Conservation (phyloP, 176 grass and related monocot species). For the Oryza coarctata region DNA sequence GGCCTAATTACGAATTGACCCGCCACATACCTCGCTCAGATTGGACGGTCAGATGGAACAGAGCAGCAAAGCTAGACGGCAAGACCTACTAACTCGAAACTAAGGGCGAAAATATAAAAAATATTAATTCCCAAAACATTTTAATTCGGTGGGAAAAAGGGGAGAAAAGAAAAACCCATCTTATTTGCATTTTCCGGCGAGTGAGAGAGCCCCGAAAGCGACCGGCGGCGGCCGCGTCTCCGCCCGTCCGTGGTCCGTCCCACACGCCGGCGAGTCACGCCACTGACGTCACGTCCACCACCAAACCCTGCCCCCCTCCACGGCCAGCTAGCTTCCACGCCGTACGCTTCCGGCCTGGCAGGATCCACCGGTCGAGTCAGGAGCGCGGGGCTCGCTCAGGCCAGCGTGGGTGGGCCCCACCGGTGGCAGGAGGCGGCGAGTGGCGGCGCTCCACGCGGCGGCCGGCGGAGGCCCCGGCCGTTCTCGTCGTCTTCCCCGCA, state of each 20-base stretch:
- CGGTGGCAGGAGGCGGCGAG: neutral
- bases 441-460: conserved; percentile 22
- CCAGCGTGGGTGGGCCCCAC: neutral
- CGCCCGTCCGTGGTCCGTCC: no score
- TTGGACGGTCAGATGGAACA: neutral
- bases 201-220: neutral
- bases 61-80: neutral
- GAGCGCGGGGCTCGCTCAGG: no score
- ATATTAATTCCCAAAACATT: neutral
- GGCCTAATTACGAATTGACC: conserved; percentile 1
- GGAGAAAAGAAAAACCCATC: neutral
- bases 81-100: neutral
- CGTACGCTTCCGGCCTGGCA: neutral
- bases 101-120: no score
- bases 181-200: neutral
- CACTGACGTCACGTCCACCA: neutral
- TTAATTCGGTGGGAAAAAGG: neutral
- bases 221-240: neutral
- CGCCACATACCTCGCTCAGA: neutral
- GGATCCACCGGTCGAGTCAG: neutral
- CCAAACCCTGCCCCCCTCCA: neutral
- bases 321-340: neutral
- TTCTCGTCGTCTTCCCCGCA: neutral
- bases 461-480: neutral
- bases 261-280: neutral